phyloP scores from a whole-genome alignment of 1,284 basidiomycete genomes.

The Cryptococcus amylolentus region DNA sequence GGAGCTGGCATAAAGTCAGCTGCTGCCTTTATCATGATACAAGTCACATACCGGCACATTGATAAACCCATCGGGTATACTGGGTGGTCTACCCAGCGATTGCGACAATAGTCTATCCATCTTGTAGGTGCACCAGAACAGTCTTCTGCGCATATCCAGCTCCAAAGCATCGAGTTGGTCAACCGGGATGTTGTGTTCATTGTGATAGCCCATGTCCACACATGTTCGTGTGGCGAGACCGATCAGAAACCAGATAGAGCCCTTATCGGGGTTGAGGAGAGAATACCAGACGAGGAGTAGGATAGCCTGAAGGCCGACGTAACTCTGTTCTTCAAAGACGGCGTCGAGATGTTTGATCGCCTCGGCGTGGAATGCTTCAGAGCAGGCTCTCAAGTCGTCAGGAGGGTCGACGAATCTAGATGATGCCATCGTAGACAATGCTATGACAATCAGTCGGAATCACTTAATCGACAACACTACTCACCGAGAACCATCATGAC shows the following conservation, averaged over 20 bases:
- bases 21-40: not conserved
- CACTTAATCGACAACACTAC: conserved; percentile 1
- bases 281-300: conserved; percentile 50
- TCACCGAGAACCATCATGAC: conserved; percentile 51
- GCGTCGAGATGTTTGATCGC: conserved; percentile 51
- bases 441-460: conserved; percentile 12
- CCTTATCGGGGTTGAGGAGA: conserved; percentile 50
- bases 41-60: conserved; percentile 39
- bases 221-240: conserved; percentile 50
- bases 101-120: conserved; percentile 49
- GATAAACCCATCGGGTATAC: conserved; percentile 51
- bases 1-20: conserved; percentile 19
- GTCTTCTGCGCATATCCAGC: conserved; percentile 48
- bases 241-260: conserved; percentile 51
- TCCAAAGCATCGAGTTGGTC: conserved; percentile 48
- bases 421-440: conserved; percentile 50
- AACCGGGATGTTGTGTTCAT: conserved; percentile 46
- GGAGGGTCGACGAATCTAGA: conserved; percentile 50
- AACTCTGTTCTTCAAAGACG: conserved; percentile 48
- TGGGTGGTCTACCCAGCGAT: conserved; percentile 48
- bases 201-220: conserved; percentile 51
- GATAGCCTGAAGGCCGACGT: conserved; percentile 50
- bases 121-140: conserved; percentile 52
- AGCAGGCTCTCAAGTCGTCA: conserved; percentile 50
- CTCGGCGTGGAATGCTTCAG: conserved; percentile 51